Evolutionary conservation across 2,329 filamentous ascomycete species (phyloP).

Genomic region (Cercospora beticola): DNA sequence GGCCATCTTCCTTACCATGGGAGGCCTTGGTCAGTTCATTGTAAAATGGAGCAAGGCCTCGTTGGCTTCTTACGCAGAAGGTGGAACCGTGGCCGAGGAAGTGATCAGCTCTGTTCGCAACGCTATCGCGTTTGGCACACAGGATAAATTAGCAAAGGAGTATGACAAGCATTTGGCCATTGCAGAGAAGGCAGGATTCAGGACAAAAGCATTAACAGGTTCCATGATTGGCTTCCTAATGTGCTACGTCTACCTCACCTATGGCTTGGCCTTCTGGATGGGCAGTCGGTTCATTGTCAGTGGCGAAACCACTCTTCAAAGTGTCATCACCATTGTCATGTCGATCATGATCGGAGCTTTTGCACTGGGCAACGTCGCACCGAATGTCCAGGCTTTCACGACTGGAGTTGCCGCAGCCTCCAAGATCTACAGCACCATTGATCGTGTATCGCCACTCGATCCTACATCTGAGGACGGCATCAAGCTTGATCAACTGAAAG

Average conservation of each 20-base stretch:
- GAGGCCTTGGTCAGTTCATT: conserved; percentile 68
- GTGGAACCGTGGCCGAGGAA: conserved; percentile 88
- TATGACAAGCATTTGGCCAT: conserved; percentile 74
- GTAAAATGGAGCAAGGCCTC: conserved; percentile 78
- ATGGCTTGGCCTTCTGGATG: conserved; percentile 85
- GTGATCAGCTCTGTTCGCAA: conserved; percentile 92
- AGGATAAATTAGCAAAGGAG: conserved; percentile 82
- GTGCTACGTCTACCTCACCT: conserved; percentile 80
- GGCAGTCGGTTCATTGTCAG: conserved; percentile 72
- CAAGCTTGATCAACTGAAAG: conserved; percentile 70
- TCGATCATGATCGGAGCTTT: conserved; percentile 92
- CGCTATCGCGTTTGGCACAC: conserved; percentile 87
- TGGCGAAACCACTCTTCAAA: conserved; percentile 64
- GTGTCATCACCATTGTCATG: conserved; percentile 82
- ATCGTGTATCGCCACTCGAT: conserved; percentile 81
- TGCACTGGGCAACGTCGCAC: conserved; percentile 81
- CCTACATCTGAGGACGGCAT: conserved; percentile 69
- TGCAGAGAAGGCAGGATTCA: conserved; percentile 74
- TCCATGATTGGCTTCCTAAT: conserved; percentile 84
- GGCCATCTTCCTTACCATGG: conserved; percentile 77
- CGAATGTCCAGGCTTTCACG: conserved; percentile 83
- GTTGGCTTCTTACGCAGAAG: conserved; percentile 75
- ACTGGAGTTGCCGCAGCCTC: conserved; percentile 77
- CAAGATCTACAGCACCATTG: conserved; percentile 94
- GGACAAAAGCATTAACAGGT: conserved; percentile 69